These are phyloP conservation scores for Tilletia indica DNA, from an alignment of 1,284 basidiomycete species.

Conservation along the genomic window DNA sequence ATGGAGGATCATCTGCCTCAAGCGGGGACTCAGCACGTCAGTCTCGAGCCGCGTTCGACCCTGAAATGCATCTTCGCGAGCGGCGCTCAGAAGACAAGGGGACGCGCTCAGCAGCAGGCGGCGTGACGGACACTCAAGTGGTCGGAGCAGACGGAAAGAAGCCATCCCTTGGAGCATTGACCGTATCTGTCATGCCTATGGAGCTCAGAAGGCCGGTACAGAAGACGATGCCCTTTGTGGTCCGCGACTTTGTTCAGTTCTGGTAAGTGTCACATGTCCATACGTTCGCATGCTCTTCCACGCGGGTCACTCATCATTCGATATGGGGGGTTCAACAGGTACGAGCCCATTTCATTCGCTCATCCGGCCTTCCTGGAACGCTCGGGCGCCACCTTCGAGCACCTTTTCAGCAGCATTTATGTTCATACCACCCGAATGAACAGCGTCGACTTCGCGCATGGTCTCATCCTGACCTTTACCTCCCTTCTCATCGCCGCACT, in stretches of 20 bases:
- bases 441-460: conserved; percentile 36
- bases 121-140: neutral
- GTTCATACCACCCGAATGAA: conserved; percentile 29
- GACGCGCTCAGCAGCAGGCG: conserved; percentile 17
- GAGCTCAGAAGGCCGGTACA: conserved; percentile 31
- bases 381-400: conserved; percentile 39
- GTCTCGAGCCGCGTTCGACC: neutral
- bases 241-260: conserved; percentile 44
- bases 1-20: neutral
- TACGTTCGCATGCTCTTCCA: neutral
- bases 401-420: conserved; percentile 37
- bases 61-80: neutral
- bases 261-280: conserved; percentile 25
- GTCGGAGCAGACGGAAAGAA: no score
- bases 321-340: conserved; percentile 19
- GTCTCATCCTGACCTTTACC: conserved; percentile 42
- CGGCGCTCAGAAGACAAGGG: neutral
- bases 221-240: conserved; percentile 33
- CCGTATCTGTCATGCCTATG: conserved; percentile 30
- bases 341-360: conserved; percentile 41
- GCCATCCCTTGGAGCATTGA: neutral
- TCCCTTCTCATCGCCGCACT: conserved; percentile 42
- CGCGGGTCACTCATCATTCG: no score
- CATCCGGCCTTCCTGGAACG: conserved; percentile 40
- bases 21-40: neutral